Base-by-base conservation (phyloP, 108 stramenopile genomes). In the Epithemia pelagica region DNA sequence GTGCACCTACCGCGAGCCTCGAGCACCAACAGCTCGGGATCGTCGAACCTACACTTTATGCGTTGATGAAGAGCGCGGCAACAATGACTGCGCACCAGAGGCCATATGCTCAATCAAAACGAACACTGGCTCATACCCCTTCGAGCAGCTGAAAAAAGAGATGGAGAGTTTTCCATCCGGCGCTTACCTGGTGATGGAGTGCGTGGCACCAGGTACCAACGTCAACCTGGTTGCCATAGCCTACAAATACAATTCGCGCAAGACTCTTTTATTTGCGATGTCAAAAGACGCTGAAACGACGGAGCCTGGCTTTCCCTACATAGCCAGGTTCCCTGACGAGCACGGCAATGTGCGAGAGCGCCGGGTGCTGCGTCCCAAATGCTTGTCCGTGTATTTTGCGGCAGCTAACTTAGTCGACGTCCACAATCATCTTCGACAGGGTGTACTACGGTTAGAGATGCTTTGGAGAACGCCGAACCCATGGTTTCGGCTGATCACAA, bases 401-500 rank as follows among this genome's bases (percentile, higher is more conserved):
- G 15, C 10, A 15, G 37, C 37, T 46, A 46, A 46, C 37, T 10
- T 15, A 5, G 15, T 46, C 37, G 37, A 46, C 37, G 37, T 15
- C 37, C 37, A 46, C 37, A 46, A 46, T 46, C 37, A 46, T 15
- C 37, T 10, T 10, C 37, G 15, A 10, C 37, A 15, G 15, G 37
- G 37, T 46, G 5, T 46, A 15, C 69, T 75, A 28, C 37, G 23
- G 1, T 55, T 75, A 15, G 74, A 75, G 30, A 59, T 60, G 23
- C 64, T 32, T 32, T 46, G 37, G 37, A 5, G 37, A 10, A 46
- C 37, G 37, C 37, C 37, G 15, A 46, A 46, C 15, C 37, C 37
- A 5, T 46, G 37, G 37, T 46, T 46, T 15, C 37, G 37, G 37
- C 15, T 46, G 37, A 10, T 46, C 10, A 10, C 10, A 5, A 46